phyloP scores from a whole-genome alignment of 495 filamentous ascomycete species.

The Aspergillus sclerotiicarbonarius region DNA sequence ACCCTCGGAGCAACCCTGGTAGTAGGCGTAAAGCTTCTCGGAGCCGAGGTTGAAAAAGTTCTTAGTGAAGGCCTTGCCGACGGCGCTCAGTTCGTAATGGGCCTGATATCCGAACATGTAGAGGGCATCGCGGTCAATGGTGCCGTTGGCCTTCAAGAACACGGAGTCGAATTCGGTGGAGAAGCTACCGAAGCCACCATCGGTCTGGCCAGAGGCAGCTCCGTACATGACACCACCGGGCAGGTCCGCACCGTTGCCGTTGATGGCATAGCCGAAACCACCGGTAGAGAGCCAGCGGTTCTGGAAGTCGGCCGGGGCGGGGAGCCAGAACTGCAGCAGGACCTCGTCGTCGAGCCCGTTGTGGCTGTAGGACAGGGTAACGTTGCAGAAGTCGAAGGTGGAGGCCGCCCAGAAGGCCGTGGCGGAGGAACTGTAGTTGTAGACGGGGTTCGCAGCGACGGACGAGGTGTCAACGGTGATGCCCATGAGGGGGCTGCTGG shows the following conservation, averaged over 20 bases:
- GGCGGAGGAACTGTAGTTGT: constrained; percentile 23
- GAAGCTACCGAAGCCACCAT: constrained; percentile 39
- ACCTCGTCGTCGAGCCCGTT: constrained; percentile 29
- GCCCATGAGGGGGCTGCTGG: constrained; percentile 32
- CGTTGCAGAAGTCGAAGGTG: constrained; percentile 38
- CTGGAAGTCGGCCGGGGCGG: constrained; percentile 32
- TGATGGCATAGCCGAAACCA: constrained; percentile 33
- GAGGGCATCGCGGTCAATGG: constrained; percentile 40
- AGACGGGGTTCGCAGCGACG: constrained; percentile 25
- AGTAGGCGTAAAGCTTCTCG: constrained; percentile 37
- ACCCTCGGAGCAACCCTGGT: constrained; percentile 38
- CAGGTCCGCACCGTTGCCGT: constrained; percentile 15
- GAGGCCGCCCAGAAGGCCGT: constrained; percentile 10
- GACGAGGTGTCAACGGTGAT: constrained; percentile 29
- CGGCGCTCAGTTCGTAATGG: constrained; percentile 33
- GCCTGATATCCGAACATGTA: constrained; percentile 46
- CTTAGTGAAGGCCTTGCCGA: constrained; percentile 34
- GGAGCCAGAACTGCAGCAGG: constrained; percentile 32
- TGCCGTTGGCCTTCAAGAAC: constrained; percentile 34
- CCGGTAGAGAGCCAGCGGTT: constrained; percentile 38
- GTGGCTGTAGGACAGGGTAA: constrained; percentile 34
- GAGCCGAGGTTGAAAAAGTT: constrained; percentile 32
- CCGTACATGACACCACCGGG: constrained; percentile 39
- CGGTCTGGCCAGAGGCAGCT: constrained; percentile 35
- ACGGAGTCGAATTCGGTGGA: constrained; percentile 34